Evolutionary conservation across 2,329 filamentous ascomycete species (phyloP), one percentile per base, ranked within the genome.

Genomic region (Zopfia rhizophila): DNA sequence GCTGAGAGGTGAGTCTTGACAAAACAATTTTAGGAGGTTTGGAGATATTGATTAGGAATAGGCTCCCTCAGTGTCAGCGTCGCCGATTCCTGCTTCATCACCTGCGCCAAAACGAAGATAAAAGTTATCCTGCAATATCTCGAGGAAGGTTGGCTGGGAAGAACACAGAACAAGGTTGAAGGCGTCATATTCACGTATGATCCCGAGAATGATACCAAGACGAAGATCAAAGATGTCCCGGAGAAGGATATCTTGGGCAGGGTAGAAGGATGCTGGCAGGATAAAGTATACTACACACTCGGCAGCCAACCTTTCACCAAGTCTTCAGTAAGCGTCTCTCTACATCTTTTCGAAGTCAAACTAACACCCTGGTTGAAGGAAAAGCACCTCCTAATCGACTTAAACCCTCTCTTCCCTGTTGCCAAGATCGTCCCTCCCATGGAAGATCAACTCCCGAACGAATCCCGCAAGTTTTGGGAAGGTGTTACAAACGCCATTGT

Each of bases 61-160:
- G 72, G 94, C 17, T 86, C 89, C n/a, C 78, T 97, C 38, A 92
- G 87, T 61, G 87, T 99, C 52, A 92, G 88, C 7, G 94, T 99
- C 16, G 89, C 92, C 33, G 94, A 99, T 63, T 83, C 87, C 55
- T 94, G 91, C 63, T 96, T 89, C 69, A 82, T 97, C 49, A 92
- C 87, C 27, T 99, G 94, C 73, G 83, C 88, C n/a, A 87, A 91
- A 75, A 96, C 91, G 2, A 88, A 87, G 66, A 83, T 96, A 57
- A 97, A 97, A 76, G 89, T 87, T 13, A 96, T 99, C 53, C 75
- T 99, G 33, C 87, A 95, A 63, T 99, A 99, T 69, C 78, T 92
- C 43, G 93, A 97, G 65, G 93, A 97, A 61, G 91, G 92, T 37
- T 99, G 94, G 92, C 81, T 97, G 21, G 90, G 92, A 33, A 90